Evolutionary conservation across 1,139 yeast species (phyloP).

Genomic region (Suhomyces yuchorum): DNA sequence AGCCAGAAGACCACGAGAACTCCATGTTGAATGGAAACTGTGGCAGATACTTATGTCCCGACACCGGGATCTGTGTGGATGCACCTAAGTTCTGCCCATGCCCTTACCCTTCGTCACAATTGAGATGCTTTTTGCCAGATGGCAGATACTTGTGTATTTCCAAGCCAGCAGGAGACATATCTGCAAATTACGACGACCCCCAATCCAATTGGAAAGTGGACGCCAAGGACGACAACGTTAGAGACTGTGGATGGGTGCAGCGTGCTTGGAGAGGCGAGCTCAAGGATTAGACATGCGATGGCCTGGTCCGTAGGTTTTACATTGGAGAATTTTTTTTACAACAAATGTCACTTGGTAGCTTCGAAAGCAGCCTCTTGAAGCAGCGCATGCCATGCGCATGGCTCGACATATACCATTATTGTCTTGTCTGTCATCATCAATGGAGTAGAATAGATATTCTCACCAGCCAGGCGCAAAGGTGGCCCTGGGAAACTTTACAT

Average conservation of each 20-base stretch:
- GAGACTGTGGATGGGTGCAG: slow-evolving; percentile 80
- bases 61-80: slow-evolving; percentile 75
- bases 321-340: no score
- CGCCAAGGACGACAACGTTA: slow-evolving; percentile 50
- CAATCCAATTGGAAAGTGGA: slow-evolving; percentile 54
- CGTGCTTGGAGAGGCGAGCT: slow-evolving; percentile 52
- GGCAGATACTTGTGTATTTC: slow-evolving; percentile 76
- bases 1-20: slow-evolving; percentile 33
- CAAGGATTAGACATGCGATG: slow-evolving; percentile 15
- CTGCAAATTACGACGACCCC: slow-evolving; percentile 48
- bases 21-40: slow-evolving; percentile 50
- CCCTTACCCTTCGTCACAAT: slow-evolving; percentile 81
- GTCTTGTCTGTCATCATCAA: no score
- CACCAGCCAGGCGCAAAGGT: no score
- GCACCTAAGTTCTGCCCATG: slow-evolving; percentile 81
- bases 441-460: no score
- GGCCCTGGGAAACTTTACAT: no score
- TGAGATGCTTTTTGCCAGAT: slow-evolving; percentile 76
- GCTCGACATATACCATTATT: no score
- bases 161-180: slow-evolving; percentile 61
- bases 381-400: no score
- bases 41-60: slow-evolving; percentile 74
- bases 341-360: no score
- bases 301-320: no score
- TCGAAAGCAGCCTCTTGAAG: no score